Evolutionary conservation across 495 filamentous ascomycete species (phyloP).

Genomic region (Talaromyces wortmannii): DNA sequence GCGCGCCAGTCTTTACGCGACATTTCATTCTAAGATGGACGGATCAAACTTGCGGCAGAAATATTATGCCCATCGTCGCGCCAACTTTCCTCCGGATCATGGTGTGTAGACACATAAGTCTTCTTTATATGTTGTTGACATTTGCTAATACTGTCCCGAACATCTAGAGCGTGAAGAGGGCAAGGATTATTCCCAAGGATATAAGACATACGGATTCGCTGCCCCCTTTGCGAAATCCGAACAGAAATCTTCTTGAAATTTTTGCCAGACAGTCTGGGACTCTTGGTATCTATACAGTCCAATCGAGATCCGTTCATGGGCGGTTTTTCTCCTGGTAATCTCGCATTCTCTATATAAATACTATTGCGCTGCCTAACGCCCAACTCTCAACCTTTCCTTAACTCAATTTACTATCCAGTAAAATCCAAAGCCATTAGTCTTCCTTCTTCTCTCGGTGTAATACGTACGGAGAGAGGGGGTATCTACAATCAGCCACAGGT

Average conservation of each 20-base stretch:
- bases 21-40: slow-evolving; percentile 31
- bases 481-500: too few species aligned
- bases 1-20: slow-evolving; percentile 33
- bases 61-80: slow-evolving; percentile 32
- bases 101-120: slow-evolving; percentile 5
- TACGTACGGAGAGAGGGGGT: too few species aligned
- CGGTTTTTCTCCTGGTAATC: too few species aligned
- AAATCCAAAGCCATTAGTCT: too few species aligned
- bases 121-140: background rate
- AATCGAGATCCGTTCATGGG: too few species aligned
- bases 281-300: too few species aligned
- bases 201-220: slow-evolving; percentile 30
- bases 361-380: too few species aligned
- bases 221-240: slow-evolving; percentile 14
- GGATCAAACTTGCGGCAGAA: slow-evolving; percentile 25
- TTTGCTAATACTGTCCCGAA: background rate
- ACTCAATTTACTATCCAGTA: too few species aligned
- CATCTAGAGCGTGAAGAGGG: slow-evolving; percentile 23
- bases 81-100: slow-evolving; percentile 33
- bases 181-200: slow-evolving; percentile 28
- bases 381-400: too few species aligned
- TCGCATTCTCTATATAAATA: too few species aligned
- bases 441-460: too few species aligned
- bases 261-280: background rate
- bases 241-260: slow-evolving; percentile 8